Evolutionary conservation across 805 yeast genomes (phyloP), one percentile per base, ranked within the genome.

Genomic region (Nakazawaea peltata): DNA sequence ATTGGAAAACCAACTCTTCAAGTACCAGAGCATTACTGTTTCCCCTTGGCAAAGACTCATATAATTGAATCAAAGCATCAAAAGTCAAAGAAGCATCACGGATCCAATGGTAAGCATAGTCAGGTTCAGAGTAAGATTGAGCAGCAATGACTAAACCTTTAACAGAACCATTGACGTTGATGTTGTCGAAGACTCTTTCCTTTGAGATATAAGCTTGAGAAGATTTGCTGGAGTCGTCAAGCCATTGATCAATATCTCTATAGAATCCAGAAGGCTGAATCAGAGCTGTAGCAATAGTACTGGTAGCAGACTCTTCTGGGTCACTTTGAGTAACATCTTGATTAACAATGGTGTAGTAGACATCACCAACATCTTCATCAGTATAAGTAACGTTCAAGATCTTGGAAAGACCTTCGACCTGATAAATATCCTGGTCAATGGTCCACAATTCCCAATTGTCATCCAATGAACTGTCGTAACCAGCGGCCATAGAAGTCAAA

Each of bases 1-100:
- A 33, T 19, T 33, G 18, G 16, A 28, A 29, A 9, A 26, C 16
- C 7, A 53, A 40, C 13, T 35, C 27, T n/a, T 33, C 36, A 4
- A 33, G 7, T 4, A 9, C 9, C 5, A 9, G 19, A 4, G 34
- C 32, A 13, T 5, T 13, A 19, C 11, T 18, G 5, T 19, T 13
- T 2, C 17, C 12, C 4, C 33, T 5, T 6, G 22, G 28, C 9
- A 34, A 14, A 17, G 33, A 28, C 24, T 28, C 25, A 24, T 30
- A 34, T 23, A 30, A 28, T 5, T 17, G 6, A 6, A 34, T 28
- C 3, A 34, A n/a, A 3, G 33, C 9, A 28, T 28, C 22, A 19
- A 34, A 29, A 13, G 33, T 24, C 33, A 28, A 30, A 16, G 36
- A 33, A 26, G 36, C 36, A 26, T 33, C 36, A 26, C 36, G 30